Conservation (phyloP, 257 asterid genomes). For the Gynochthodes officinalis region DNA sequence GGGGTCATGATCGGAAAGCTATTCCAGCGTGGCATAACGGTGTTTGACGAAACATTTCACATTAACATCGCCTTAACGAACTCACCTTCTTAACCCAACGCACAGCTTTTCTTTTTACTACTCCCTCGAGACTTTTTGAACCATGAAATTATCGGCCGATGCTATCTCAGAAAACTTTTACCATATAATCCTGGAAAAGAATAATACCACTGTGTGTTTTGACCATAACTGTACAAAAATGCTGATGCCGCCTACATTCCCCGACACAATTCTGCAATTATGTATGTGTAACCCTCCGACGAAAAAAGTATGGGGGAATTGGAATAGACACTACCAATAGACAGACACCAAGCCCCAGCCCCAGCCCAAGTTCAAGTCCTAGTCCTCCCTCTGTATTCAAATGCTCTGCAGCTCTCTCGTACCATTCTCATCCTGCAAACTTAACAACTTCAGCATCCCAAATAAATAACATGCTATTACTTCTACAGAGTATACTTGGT, state of each 20-base stretch:
- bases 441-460: slow-evolving; percentile 12
- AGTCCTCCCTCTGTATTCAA: slow-evolving; percentile 26
- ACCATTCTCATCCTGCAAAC: slow-evolving; percentile 55
- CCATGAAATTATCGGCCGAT: neutral
- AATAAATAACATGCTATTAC: neutral
- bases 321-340: slow-evolving; percentile 9
- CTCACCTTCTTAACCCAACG: too few species aligned
- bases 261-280: neutral
- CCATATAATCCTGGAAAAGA: slow-evolving; percentile 19
- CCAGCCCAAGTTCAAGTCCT: too few species aligned
- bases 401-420: slow-evolving; percentile 41
- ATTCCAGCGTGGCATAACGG: too few species aligned
- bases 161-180: neutral
- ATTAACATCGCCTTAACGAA: too few species aligned
- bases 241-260: neutral
- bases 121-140: slow-evolving; percentile 6
- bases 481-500: too few species aligned
- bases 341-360: too few species aligned
- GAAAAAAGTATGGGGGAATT: slow-evolving; percentile 10
- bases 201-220: too few species aligned
- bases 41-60: too few species aligned
- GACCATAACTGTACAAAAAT: slow-evolving; percentile 15
- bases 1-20: too few species aligned
- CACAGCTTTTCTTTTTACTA: too few species aligned
- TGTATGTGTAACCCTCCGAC: slow-evolving; percentile 4